Base-by-base conservation (phyloP, 495 filamentous ascomycete species). In the Penicillium manginii region DNA sequence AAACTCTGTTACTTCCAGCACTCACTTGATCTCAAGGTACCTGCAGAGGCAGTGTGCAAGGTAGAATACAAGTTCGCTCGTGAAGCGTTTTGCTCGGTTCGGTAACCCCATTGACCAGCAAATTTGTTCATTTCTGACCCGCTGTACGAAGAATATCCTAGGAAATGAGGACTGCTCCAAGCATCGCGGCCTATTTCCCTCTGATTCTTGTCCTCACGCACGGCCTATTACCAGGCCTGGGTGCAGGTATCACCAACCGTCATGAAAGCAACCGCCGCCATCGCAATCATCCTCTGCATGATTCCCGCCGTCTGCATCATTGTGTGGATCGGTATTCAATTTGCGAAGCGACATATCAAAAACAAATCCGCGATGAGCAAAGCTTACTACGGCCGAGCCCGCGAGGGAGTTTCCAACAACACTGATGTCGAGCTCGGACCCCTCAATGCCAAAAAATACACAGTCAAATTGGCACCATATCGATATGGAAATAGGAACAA, bases 281-380 rank as follows among this genome's bases (percentile, higher is more conserved):
- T 37, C 4, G 35, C 35, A 3, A 5, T 37, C 11, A 12, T 37
- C 15, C 6, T 43, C 40, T 17, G 40, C 7, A 43, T 43, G 40
- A 18, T 43, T n/a, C 15, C n/a, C n/a, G 40, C n/a, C 5, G 17
- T 17, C 4, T 45, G n/a, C 15, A 46, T 57, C 47, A 17, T 65
- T 2, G 40, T 43, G 4, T 43, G 40, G 40, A n/a, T 43, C 17
- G 8, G 15, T 43, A n/a, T 43, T 18, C n/a, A 43, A n/a, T 43
- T 43, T 19, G 40, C 40, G 15, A 43, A 18, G 4, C 15, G 6
- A 19, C 40, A 43, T 18, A 19, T 43, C 40, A 9, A 43, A 18
- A 43, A 17, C 7, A 43, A 18, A 18, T 17, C 40, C 17, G 40
- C 40, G 4, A 18, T 43, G 15, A 43, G 40, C n/a, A 43, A 43